phyloP scores from a whole-genome alignment of 2,329 filamentous ascomycete genomes.

The Raffaelea albimanens region DNA sequence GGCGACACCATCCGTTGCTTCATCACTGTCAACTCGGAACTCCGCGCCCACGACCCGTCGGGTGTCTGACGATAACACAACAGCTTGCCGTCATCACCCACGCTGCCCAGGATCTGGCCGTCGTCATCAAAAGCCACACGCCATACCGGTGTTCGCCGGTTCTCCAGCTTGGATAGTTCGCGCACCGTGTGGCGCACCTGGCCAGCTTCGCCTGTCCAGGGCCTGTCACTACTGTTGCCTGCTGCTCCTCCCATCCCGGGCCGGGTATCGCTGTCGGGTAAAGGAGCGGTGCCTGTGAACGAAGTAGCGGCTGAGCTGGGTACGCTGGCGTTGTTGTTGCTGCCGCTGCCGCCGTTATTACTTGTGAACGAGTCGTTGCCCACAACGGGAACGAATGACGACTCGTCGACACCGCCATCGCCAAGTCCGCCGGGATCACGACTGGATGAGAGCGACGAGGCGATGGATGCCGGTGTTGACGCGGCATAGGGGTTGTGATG shows the following conservation, averaged over 20 bases:
- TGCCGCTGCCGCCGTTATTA: background rate
- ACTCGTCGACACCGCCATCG: background rate
- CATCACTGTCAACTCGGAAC: constrained; percentile 48
- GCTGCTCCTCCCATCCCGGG: background rate
- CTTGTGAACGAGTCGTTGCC: background rate
- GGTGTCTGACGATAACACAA: constrained; percentile 53
- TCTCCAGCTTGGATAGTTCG: constrained; percentile 58
- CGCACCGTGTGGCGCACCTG: constrained; percentile 54
- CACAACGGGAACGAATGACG: background rate
- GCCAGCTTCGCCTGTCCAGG: constrained; percentile 49
- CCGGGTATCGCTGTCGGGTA: constrained; percentile 9
- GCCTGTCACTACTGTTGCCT: constrained; percentile 33
- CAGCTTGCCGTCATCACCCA: constrained; percentile 64
- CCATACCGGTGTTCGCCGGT: constrained; percentile 65
- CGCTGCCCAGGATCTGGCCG: constrained; percentile 65
- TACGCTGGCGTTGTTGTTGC: constrained; percentile 2
- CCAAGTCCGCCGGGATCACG: constrained; percentile 3
- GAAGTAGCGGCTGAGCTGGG: constrained; percentile 8
- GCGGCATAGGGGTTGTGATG: background rate
- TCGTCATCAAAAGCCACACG: constrained; percentile 60
- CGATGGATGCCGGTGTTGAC: constrained; percentile 5
- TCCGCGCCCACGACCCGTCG: constrained; percentile 49
- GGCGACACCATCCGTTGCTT: constrained; percentile 41
- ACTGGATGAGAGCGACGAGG: constrained; percentile 7
- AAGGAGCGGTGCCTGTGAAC: constrained; percentile 1